Base-by-base conservation (phyloP, 2,329 filamentous ascomycete species). In the Talaromyces rugulosus region DNA sequence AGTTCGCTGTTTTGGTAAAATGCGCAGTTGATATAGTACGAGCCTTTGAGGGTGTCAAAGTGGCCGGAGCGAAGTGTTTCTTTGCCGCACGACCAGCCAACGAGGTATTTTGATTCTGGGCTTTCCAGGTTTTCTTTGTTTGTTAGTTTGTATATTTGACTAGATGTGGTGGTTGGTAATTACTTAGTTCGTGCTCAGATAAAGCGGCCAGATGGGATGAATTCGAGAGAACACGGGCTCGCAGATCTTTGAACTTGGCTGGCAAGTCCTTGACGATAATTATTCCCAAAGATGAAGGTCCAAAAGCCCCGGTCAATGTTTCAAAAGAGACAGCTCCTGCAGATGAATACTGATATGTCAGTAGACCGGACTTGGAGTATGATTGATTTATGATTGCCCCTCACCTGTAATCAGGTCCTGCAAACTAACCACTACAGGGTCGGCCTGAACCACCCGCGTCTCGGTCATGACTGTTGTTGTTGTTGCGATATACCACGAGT, bases 211-310 rank as follows among this genome's bases (percentile, higher is more conserved):
- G 86, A 72, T 96, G 95, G 0, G 92, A 96, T 4, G 92, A 87
- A 73, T 95, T 95, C 0, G 91, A 95, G 6, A 99, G 83, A 2
- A 96, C 84, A 63, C 85, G 84, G 63, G 85, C 85, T 64, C 95
- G 86, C 51, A 97, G 79, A n/a, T 83, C 77, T 14, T 83, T 76
- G 69, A 96, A 99, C 58, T 86, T 81, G 5, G 82, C 65, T 0
- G 92, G 91, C 0, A 98, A 85, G 72, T 92, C 91, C 72, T 90
- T 92, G 55, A 99, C 93, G n/a, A 98, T 81, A 60, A 99, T 88
- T 58, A 99, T 96, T 0, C 95, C 95, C 12, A 98, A 81, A 2
- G 92, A 96, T 30, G 90, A 87, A 1, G 93, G 92, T 0, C 95
- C 95, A 73, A 99, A 98, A 0, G 95, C 95, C 68, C 89, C 73